phyloP scores from a whole-genome alignment of 2,329 filamentous ascomycete genomes.

The Fusarium tupiense region DNA sequence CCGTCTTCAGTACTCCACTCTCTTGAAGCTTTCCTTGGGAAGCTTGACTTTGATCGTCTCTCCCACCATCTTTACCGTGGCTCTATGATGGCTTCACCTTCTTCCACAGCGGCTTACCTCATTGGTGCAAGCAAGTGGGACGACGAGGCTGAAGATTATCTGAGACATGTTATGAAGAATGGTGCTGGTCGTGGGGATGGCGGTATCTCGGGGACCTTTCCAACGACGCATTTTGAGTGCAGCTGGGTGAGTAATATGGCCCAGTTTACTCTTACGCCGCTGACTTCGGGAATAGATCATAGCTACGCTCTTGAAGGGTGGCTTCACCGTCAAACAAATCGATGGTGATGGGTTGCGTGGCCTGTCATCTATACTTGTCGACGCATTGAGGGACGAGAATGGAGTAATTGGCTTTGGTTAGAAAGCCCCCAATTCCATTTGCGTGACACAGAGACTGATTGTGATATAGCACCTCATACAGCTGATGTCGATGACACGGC shows the following conservation, averaged over 20 bases:
- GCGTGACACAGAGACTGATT: not conserved
- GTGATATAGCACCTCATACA: not conserved
- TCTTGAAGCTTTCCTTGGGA: not conserved
- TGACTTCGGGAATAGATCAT: not conserved
- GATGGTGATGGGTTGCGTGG: not conserved
- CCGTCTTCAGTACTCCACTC: not conserved
- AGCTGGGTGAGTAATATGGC: not conserved
- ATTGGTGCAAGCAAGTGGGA: not conserved
- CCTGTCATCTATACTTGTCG: not conserved
- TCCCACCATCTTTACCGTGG: not conserved
- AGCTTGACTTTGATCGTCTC: not conserved
- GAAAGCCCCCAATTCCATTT: accelerated
- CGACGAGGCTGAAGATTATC: not conserved
- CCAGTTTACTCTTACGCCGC: accelerated
- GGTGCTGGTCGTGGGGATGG: not conserved
- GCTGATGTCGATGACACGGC: slow-evolving; percentile 1
- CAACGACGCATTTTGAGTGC: not conserved
- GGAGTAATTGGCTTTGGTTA: not conserved
- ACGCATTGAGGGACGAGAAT: accelerated
- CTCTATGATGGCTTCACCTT: not conserved
- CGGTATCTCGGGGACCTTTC: not conserved
- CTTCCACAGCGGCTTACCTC: not conserved
- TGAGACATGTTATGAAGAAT: not conserved
- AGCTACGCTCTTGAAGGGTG: not conserved
- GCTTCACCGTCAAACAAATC: not conserved